These are phyloP conservation scores for Blastobotrys elegans DNA, from an alignment of 1,139 yeast species.

Conservation along the genomic window DNA sequence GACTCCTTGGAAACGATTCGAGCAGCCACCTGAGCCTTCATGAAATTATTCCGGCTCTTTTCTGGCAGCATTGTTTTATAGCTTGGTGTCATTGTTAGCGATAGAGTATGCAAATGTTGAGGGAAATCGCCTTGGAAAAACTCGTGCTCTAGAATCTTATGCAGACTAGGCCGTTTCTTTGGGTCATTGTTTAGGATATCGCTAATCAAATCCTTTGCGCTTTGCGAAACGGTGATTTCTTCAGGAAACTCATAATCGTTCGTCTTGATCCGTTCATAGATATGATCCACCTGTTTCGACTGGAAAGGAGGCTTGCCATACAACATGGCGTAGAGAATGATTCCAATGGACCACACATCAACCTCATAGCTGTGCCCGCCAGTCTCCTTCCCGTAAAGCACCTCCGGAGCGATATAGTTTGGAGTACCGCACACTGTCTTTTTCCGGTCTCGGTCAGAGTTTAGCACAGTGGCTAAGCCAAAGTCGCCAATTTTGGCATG, in stretches of 20 bases:
- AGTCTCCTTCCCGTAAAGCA: conserved; percentile 75
- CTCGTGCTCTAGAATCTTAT: conserved; percentile 71
- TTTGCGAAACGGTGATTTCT: conserved; percentile 62
- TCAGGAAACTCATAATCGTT: conserved; percentile 79
- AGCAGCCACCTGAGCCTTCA: conserved; percentile 38
- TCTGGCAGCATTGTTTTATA: conserved; percentile 51
- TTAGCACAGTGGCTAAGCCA: conserved; percentile 88
- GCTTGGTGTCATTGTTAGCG: conserved; percentile 59
- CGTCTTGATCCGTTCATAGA: conserved; percentile 83
- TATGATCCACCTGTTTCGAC: conserved; percentile 88
- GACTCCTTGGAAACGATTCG: conserved; percentile 29
- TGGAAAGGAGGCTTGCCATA: conserved; percentile 97
- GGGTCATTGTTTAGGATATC: conserved; percentile 78
- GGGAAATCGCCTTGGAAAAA: conserved; percentile 81
- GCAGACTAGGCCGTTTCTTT: conserved; percentile 69
- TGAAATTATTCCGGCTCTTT: conserved; percentile 67
- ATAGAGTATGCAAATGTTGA: conserved; percentile 46
- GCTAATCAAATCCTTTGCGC: conserved; percentile 66
- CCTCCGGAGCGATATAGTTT: conserved; percentile 96
- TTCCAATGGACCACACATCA: conserved; percentile 93
- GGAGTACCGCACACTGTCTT: conserved; percentile 98
- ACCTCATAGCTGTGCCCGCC: conserved; percentile 96
- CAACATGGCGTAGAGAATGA: conserved; percentile 86
- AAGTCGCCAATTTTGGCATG: conserved; percentile 93
- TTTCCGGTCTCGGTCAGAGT: conserved; percentile 65